Base-by-base conservation (phyloP, 352 stramenopile species). In the Phytophthora podocarpi region DNA sequence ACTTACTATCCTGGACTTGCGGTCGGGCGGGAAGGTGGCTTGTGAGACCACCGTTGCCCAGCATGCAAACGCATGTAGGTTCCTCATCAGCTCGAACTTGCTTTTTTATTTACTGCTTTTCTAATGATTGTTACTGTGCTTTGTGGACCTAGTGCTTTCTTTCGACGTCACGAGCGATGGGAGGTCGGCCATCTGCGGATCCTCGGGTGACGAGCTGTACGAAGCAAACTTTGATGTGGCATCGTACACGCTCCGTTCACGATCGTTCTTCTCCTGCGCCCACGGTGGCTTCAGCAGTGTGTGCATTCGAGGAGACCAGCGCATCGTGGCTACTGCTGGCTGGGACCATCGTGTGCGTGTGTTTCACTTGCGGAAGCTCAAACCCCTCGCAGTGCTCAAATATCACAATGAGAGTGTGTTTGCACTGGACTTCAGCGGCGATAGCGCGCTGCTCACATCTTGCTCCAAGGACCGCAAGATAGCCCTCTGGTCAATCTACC, bases 341-440 rank as follows among this genome's bases (percentile, higher is more conserved):
- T 93, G 86, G 83, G 86, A 95, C 49, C 76, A 92, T 68, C 67
- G 78, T 30, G 73, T 87, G 13, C 82, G 86, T 18, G 46, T 95
- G 28, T 95, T 95, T 60, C 82, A 92, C 46, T 53, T 74, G 31
- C 76, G 78, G n/a, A 93, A 80, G 55, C 70, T 89, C 39, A 86
- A 91, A 58, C 82, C 80, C 12, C 73, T 95, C 12, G 86, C 80
- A 13, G 85, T 90, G 23, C 80, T 95, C 34, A 92, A 89, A 62
- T 86, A 90, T 64, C 86, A 95, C 65, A 72, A 32, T 11, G 86
- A 95, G 24, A 92, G 80, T 55, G 84, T 93, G 10, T 92, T 89
- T 45, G 66, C 54, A 8, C 60, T 93, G 21, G 78, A 87, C 46
- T 95, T 95, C 40, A 88, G 78, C 18, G 51, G 57, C 26, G 80